These are phyloP conservation scores for Xanthoceras sorbifolium DNA, from an alignment of 345 rosid genomes.

Conservation along the genomic window DNA sequence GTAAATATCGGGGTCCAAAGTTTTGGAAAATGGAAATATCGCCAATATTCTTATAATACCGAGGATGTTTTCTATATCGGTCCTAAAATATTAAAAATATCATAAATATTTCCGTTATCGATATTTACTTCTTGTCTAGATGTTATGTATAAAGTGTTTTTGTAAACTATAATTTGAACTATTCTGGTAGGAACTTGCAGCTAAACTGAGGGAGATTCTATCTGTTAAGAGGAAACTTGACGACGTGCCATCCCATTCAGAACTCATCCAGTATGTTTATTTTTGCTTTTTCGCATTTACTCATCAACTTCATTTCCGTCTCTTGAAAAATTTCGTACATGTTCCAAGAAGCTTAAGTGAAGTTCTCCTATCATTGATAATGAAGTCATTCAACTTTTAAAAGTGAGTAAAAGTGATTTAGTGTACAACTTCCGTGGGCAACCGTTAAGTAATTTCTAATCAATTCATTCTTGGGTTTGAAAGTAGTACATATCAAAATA, in stretches of 20 bases:
- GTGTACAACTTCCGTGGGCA: not conserved
- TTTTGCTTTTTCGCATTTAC: not conserved
- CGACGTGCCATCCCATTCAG: conserved; percentile 72
- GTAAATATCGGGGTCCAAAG: too few species aligned
- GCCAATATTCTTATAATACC: too few species aligned
- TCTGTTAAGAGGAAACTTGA: conserved; percentile 64
- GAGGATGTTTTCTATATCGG: too few species aligned
- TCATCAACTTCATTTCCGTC: not conserved
- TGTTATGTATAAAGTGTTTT: not conserved
- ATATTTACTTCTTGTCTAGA: too few species aligned
- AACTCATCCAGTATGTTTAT: conserved; percentile 73
- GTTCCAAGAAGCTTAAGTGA: not conserved
- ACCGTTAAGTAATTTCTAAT: not conserved
- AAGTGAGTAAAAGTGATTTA: not conserved
- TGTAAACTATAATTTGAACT: conserved; percentile 8
- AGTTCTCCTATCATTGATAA: not conserved
- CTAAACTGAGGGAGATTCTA: conserved; percentile 49
- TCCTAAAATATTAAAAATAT: too few species aligned
- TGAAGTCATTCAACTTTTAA: not conserved
- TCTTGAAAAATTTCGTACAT: not conserved
- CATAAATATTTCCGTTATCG: too few species aligned
- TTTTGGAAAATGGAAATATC: too few species aligned
- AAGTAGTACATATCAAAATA: not conserved
- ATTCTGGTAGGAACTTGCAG: conserved; percentile 63
- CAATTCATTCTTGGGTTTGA: not conserved